Evolutionary conservation across 2,329 filamentous ascomycete species (phyloP).

Genomic region (Nemania abortiva): DNA sequence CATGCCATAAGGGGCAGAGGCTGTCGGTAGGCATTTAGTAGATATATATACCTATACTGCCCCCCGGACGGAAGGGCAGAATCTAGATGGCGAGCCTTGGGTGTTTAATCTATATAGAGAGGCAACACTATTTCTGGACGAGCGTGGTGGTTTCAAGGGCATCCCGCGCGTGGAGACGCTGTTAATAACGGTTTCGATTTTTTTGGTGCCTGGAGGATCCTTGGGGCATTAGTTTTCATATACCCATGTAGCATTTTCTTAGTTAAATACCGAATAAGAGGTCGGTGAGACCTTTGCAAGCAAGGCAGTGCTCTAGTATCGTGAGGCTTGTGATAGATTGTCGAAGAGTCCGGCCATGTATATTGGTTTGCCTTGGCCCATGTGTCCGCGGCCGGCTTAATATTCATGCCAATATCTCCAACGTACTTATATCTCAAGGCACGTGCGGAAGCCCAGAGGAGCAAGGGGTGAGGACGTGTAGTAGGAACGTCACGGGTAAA

Average conservation of each 20-base stretch:
- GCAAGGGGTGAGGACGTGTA: neutral
- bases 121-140: slow-evolving; percentile 4
- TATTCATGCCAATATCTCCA: neutral
- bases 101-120: neutral
- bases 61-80: slow-evolving; percentile 8
- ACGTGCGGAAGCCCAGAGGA: neutral
- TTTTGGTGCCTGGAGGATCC: slow-evolving; percentile 9
- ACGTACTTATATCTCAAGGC: neutral
- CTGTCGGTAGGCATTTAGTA: slow-evolving; percentile 1
- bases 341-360: neutral
- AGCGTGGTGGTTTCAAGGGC: neutral
- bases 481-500: neutral
- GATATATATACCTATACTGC: slow-evolving; percentile 1
- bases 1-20: neutral
- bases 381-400: neutral
- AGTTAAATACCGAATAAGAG: neutral
- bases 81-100: neutral
- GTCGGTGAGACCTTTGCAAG: slow-evolving; percentile 2
- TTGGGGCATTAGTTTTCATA: slow-evolving; percentile 28
- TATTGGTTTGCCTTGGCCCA: neutral
- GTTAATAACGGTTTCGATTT: slow-evolving; percentile 11
- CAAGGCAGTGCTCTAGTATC: neutral
- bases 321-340: slow-evolving; percentile 1
- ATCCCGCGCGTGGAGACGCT: neutral
- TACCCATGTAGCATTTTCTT: slow-evolving; percentile 32